Percentiles rank a stretch among this genome's conserved stretches.
These are phyloP conservation scores for Tylopilus subfusipes DNA, from an alignment of 768 basidiomycete species.

Conservation along the genomic window DNA sequence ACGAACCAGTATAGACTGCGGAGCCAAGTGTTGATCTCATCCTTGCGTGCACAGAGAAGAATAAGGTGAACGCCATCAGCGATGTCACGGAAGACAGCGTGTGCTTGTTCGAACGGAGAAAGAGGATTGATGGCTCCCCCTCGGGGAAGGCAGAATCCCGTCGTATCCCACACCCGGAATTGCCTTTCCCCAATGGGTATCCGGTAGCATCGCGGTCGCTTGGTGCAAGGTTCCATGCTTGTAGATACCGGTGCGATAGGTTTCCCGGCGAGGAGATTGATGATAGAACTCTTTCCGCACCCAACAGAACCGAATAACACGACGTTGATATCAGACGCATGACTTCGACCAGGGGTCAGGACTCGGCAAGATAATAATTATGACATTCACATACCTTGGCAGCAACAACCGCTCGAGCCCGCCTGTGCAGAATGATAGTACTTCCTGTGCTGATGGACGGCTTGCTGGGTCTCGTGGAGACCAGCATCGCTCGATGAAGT, in stretches of 20 bases:
- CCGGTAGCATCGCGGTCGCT: slow-evolving; percentile 7
- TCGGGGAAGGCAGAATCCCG: slow-evolving; percentile 17
- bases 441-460: background rate
- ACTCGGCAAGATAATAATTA: background rate
- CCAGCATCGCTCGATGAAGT: slow-evolving; percentile 5
- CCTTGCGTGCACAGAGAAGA: slow-evolving; percentile 32
- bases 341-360: background rate
- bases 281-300: slow-evolving; percentile 19
- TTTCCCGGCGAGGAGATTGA: slow-evolving; percentile 20
- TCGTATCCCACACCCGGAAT: slow-evolving; percentile 26
- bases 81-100: slow-evolving; percentile 26
- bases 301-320: slow-evolving; percentile 18
- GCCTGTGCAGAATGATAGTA: background rate
- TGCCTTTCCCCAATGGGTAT: background rate
- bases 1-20: slow-evolving; percentile 33
- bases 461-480: background rate
- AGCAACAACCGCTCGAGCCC: background rate
- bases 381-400: background rate
- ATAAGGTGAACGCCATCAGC: slow-evolving; percentile 34
- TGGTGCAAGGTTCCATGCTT: slow-evolving; percentile 29
- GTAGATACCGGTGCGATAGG: slow-evolving; percentile 24
- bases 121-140: background rate
- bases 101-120: slow-evolving; percentile 17
- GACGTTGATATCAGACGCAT: background rate
- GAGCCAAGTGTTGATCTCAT: slow-evolving; percentile 25